A percentile compares a stretch with the other conserved stretches of the same genome.
Evolutionary conservation across 1,139 yeast genomes (phyloP).

Genomic region (Scheffersomyces cryptocercus): DNA sequence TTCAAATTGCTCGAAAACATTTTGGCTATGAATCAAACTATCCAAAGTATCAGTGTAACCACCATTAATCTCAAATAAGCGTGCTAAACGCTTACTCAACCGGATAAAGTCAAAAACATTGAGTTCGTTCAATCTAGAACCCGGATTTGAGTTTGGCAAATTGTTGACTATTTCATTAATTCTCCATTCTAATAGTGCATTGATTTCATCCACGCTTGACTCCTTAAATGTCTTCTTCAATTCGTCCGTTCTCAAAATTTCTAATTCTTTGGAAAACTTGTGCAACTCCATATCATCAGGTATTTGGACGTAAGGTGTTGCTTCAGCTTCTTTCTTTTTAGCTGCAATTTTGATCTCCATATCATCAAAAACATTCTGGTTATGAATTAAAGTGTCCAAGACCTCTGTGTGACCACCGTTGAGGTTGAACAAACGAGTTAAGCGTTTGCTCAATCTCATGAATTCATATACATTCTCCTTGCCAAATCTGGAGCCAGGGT

Average conservation of each 20-base stretch:
- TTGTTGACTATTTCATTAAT: conserved; percentile 17
- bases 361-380: conserved; percentile 24
- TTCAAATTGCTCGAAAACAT: conserved; percentile 16
- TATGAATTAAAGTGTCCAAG: conserved; percentile 33
- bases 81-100: conserved; percentile 14
- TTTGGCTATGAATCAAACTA: conserved; percentile 16
- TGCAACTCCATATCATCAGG: conserved; percentile 25
- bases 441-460: conserved; percentile 21
- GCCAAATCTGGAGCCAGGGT: conserved; percentile 19
- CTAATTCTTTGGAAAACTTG: conserved; percentile 14
- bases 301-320: conserved; percentile 16
- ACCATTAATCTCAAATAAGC: conserved; percentile 20
- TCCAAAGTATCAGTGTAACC: conserved; percentile 21
- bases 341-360: conserved; percentile 20
- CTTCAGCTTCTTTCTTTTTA: conserved; percentile 3
- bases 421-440: conserved; percentile 22
- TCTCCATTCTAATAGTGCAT: conserved; percentile 17
- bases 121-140: conserved; percentile 7
- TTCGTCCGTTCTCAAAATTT: conserved; percentile 12
- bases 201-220: conserved; percentile 13
- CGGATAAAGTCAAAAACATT: conserved; percentile 12
- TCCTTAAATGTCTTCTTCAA: conserved; percentile 11
- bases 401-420: conserved; percentile 35
- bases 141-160: conserved; percentile 2
- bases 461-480: conserved; percentile 19